These are phyloP conservation scores for Linaria vulgaris DNA, from an alignment of 257 asterid species.

Conservation along the genomic window DNA sequence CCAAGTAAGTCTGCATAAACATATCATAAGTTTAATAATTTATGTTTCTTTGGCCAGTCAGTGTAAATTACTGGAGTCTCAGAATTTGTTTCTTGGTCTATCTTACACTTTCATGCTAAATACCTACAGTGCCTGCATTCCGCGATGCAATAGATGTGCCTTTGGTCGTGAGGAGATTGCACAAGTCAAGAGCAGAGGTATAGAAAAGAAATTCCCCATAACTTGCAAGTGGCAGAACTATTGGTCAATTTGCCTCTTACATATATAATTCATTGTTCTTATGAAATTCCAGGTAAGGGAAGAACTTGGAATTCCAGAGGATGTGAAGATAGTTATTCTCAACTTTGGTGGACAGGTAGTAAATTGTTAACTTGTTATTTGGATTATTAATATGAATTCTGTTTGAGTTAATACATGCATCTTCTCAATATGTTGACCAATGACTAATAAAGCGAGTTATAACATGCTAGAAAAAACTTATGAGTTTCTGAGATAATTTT, in stretches of 20 bases:
- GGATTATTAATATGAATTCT: not conserved
- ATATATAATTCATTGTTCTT: conserved; percentile 15
- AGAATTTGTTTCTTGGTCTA: not conserved
- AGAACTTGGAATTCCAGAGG: conserved; percentile 78
- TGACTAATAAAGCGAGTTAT: too few species aligned
- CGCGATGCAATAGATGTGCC: conserved; percentile 96
- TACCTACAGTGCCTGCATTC: conserved; percentile 87
- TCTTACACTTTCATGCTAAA: conserved; percentile 28
- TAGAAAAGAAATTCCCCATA: conserved; percentile 12
- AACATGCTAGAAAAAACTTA: too few species aligned
- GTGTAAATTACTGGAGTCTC: not conserved
- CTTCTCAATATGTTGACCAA: not conserved
- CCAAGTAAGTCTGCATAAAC: conserved; percentile 62
- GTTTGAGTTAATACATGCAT: not conserved
- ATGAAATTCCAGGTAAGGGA: conserved; percentile 61
- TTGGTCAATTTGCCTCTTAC: conserved; percentile 13
- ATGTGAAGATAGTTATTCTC: conserved; percentile 83
- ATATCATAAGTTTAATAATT: conserved; percentile 1
- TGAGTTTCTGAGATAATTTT: too few species aligned
- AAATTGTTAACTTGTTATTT: not conserved
- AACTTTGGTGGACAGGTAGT: conserved; percentile 98
- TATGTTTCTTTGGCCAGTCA: not conserved
- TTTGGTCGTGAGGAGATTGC: conserved; percentile 92
- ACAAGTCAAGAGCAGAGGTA: conserved; percentile 83
- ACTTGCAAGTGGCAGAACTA: conserved; percentile 5